Conservation (phyloP, 768 basidiomycete species). For the Russula foetens region DNA sequence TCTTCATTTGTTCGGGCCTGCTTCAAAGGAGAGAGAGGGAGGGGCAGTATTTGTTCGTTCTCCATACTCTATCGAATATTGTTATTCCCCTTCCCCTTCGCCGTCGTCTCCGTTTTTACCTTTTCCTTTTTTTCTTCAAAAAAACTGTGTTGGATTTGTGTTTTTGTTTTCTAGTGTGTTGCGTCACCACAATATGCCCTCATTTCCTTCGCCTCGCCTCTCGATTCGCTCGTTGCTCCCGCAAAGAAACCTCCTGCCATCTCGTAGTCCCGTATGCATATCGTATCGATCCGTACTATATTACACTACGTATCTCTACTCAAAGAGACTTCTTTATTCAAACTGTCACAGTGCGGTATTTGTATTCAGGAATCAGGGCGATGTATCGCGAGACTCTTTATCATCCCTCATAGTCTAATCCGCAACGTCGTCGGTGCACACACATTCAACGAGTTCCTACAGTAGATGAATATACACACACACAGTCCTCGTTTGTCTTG, state of each 20-base stretch:
- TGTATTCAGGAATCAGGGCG: background rate
- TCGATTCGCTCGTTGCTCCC: constrained; percentile 7
- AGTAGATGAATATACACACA: too few relatives aligned
- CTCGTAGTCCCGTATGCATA: constrained; percentile 3
- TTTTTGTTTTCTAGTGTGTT: background rate
- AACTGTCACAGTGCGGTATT: background rate
- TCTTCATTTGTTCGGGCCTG: background rate
- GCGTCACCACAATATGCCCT: constrained; percentile 11
- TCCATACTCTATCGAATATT: constrained; percentile 17
- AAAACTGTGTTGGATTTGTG: background rate
- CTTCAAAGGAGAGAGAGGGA: constrained; percentile 6
- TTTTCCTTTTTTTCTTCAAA: background rate
- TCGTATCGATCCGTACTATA: constrained; percentile 15
- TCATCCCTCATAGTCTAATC: too few relatives aligned
- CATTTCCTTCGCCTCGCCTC: background rate
- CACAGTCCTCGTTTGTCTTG: too few relatives aligned
- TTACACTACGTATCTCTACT: constrained; percentile 14
- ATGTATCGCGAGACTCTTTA: too few relatives aligned
- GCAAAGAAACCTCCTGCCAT: constrained; percentile 3
- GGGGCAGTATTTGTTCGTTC: constrained; percentile 10
- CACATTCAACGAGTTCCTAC: too few relatives aligned
- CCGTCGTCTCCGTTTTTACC: background rate
- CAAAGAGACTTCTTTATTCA: background rate
- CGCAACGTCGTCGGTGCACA: too few relatives aligned
- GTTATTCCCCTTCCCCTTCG: constrained; percentile 17